These are phyloP conservation scores for Zygosaccharomyces gambellarensis DNA, from an alignment of 805 yeast species.

Conservation along the genomic window DNA sequence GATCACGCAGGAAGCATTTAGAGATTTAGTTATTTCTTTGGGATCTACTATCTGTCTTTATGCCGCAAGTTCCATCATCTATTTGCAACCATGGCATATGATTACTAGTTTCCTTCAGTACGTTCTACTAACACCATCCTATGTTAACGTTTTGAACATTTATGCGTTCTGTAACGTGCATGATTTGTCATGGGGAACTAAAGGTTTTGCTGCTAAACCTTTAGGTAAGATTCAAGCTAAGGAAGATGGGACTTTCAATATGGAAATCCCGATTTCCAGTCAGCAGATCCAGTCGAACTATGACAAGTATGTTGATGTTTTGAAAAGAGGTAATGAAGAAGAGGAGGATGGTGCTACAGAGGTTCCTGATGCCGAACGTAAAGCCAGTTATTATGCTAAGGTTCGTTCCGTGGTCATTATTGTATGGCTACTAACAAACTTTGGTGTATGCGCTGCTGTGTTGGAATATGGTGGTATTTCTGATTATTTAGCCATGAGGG, in stretches of 20 bases:
- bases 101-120: constrained; percentile 83
- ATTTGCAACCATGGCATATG: constrained; percentile 91
- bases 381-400: constrained; percentile 82
- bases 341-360: constrained; percentile 33
- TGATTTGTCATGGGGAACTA: constrained; percentile 97
- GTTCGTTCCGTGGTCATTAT: constrained; percentile 85
- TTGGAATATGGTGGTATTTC: constrained; percentile 77
- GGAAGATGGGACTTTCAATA: constrained; percentile 59
- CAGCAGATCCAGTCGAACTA: constrained; percentile 75
- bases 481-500: constrained; percentile 33
- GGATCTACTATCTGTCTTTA: constrained; percentile 80
- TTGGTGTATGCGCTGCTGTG: constrained; percentile 75
- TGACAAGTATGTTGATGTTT: constrained; percentile 54
- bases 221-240: constrained; percentile 79
- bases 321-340: constrained; percentile 42
- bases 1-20: constrained; percentile 63
- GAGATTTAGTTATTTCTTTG: constrained; percentile 84
- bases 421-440: constrained; percentile 84
- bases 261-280: constrained; percentile 69
- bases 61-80: constrained; percentile 69
- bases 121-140: constrained; percentile 77
- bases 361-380: constrained; percentile 46
- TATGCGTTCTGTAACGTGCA: constrained; percentile 95
- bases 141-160: constrained; percentile 84
- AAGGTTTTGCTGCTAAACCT: constrained; percentile 71